Evolutionary conservation across 2,329 filamentous ascomycete genomes (phyloP), one percentile per base, ranked within the genome.

Genomic region (Cucurbitaria berberidis): DNA sequence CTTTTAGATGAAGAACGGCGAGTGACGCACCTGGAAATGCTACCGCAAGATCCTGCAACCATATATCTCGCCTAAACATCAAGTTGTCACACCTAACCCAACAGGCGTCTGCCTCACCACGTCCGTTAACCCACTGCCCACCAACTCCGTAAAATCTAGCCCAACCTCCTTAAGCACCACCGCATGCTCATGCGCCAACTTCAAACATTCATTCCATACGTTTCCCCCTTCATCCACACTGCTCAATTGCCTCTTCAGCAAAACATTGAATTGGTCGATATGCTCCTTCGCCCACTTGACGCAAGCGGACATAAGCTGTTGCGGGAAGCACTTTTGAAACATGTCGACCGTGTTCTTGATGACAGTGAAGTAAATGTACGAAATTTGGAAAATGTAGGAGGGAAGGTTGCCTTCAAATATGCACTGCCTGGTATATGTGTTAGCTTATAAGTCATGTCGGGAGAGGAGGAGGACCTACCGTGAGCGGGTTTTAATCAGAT

Each of bases 251-350:
- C 93, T 82, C 30, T 84, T 86, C 32, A 99, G 80, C 45, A 95
- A 86, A 40, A 82, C 82, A 67, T 97, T 98, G 80, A 98, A 98
- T 1, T 87, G 87, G 65, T 97, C 93, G 1, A 98, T 86, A 71
- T 96, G 88, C 65, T 95, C 89, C 76, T 97, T 98, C n/a, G 92
- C 93, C 95, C 95, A 99, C 71, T 93, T 96, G 66, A 99, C 93
- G 66, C 92, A 96, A 0, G 93, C 92, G 67, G 91, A 96, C 84
- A 95, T 96, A 80, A 95, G 91, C 13, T 87, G 82, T 22, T 90
- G 84, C 10, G 92, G 88, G 72, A 98, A 98, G 57, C 75, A 77
- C 47, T 81, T 80, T 70, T 96, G 91, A 76, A 95, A 97, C 68
- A 90, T 93, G 68, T 85, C 84, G 55, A 98, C 89, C 0, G 95